Evolutionary conservation across 176 grass and related monocot species (phyloP), one percentile per base, ranked within the genome.

Genomic region (Rhynchospora tenuis): DNA sequence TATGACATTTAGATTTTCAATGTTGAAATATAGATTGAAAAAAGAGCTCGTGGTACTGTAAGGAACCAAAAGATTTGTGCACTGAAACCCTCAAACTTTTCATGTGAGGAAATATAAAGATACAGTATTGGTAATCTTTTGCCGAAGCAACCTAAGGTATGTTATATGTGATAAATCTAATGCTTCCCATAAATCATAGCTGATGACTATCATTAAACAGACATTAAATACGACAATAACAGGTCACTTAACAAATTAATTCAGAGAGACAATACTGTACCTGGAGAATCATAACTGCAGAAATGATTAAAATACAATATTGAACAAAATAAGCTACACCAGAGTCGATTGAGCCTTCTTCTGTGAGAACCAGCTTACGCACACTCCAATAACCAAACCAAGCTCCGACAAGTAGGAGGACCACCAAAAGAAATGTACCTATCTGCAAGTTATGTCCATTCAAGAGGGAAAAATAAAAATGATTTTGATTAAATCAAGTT

Each of bases 331-430:
- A 90, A 80, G 95, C 90, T 57, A 98, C 92, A 70, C 86, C 79
- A 56, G 51, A 74, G 45, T 98, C 95, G 62, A 98, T 93, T 59
- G 77, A 89, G 78, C 95, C 95, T 90, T 98, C 90, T 86, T 98
- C 95, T 22, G 92, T 94, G 73, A 98, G 56, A 73, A 94, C 95
- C 63, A 98, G 79, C 86, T 98, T 98, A 81, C 87, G 90, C 70
- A 98, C 95, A 90, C 89, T 92, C 95, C 95, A 94, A 86, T 88
- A 98, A 90, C 95, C 95, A 86, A 93, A 94, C 95, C 95, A 98
- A 69, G 95, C 95, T 89, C 95, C 92, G 80, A 89, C 92, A 75
- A 98, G 83, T 51, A 98, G 63, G 24, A 98, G 81, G 16, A 84
- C 89, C 57, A 94, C 84, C 0, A 98, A 84, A 88, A 94, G 56